Evolutionary conservation across 257 asterid species (phyloP).

Genomic region (Nicotiana paniculata): DNA sequence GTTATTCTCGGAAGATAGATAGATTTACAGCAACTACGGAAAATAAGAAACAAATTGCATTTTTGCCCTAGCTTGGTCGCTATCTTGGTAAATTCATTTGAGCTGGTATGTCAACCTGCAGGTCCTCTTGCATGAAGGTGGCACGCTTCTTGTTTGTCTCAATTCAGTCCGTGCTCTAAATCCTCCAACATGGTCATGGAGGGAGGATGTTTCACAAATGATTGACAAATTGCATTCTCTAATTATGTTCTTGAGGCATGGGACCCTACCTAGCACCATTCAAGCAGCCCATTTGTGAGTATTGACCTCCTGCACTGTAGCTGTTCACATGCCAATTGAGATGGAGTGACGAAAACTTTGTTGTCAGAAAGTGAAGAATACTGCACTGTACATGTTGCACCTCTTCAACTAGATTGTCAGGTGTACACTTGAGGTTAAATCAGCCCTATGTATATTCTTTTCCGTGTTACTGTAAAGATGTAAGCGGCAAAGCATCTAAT

Average conservation of each 20-base stretch:
- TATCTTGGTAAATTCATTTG: background rate
- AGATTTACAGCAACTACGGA: background rate
- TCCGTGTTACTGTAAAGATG: background rate
- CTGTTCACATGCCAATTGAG: background rate
- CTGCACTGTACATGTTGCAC: background rate
- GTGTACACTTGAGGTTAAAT: background rate
- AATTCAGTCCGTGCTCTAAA: slow-evolving; percentile 89
- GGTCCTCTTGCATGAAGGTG: slow-evolving; percentile 98
- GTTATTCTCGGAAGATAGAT: background rate
- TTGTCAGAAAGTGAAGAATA: background rate
- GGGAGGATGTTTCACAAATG: slow-evolving; percentile 39
- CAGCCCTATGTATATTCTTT: background rate
- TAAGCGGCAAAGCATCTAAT: background rate
- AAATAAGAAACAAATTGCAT: background rate
- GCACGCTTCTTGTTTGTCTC: slow-evolving; percentile 85
- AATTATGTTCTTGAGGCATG: slow-evolving; percentile 12
- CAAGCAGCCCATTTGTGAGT: slow-evolving; percentile 31
- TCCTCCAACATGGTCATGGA: slow-evolving; percentile 80
- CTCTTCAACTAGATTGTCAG: background rate
- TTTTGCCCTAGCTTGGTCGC: background rate
- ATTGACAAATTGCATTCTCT: slow-evolving; percentile 28
- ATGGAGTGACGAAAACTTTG: background rate
- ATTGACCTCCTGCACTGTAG: background rate
- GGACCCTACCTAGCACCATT: slow-evolving; percentile 20
- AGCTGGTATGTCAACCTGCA: slow-evolving; percentile 22